Base-by-base conservation (phyloP, 371 early-diverging fungal species). In the Syncephalastrum racemosum region DNA sequence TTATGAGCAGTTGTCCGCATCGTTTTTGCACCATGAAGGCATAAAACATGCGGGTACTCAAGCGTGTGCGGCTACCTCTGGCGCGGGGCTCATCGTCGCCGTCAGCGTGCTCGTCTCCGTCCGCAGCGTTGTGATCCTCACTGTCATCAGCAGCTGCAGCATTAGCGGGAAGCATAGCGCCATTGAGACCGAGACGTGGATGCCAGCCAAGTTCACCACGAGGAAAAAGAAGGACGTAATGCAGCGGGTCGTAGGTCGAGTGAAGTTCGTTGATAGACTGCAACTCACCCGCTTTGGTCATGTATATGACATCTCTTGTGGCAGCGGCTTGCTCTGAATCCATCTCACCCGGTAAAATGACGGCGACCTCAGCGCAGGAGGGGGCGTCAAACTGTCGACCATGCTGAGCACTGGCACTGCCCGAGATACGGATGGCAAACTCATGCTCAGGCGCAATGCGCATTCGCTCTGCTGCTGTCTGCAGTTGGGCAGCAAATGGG, bases 161-260 rank as follows among this genome's bases (percentile, higher is more conserved):
- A n/a, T n/a, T n/a, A n/a, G n/a, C n/a, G n/a, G n/a, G n/a, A n/a
- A n/a, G n/a, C n/a, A n/a, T n/a, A n/a, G n/a, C 18, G n/a, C 46
- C 46, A 46, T 46, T 15, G n/a, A 7, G 46, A 20, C 18, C 7
- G 40, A 53, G 4, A 4, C 20, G 22, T 7, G 12, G 22, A 16
- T 15, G 10, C 53, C 53, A 53, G 4, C 53, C 53, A 12, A 16
- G 25, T 7, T 53, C 43, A 36, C 42, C 53, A 22, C 16, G 14
- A 8, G 16, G 53, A 42, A 53, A 53, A 4, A 53, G 15, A 5
- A 53, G 19, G 13, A 53, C 53, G 23, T 53, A 53, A 41, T 53
- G 42, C 25, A 53, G 20, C 4, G 53, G 53, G 24, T 53, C 53
- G 24, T 53, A 53, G 20, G 39, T 4, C 16, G 22, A 25, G 14